Percentiles rank a stretch among this genome's conserved stretches.
Conservation (phyloP, 1,139 yeast species). For the Blastobotrys indianensis region DNA sequence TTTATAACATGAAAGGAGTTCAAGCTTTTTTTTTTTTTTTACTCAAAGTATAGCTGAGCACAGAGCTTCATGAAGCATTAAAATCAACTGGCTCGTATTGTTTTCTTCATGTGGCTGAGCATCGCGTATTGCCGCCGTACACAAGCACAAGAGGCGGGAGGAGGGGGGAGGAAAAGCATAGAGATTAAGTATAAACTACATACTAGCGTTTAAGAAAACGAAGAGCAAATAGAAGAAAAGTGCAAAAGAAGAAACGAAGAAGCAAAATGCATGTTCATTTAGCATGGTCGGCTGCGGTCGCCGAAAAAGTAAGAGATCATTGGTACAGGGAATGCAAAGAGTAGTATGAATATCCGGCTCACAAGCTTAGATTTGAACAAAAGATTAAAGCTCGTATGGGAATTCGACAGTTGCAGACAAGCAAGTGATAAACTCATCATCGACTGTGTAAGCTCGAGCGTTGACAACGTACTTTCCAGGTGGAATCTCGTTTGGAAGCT, state of each 20-base stretch:
- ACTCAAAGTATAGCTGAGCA: no score
- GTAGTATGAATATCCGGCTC: no score
- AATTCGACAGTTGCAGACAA: slow-evolving; percentile 64
- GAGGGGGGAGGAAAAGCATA: no score
- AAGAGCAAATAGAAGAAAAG: background rate
- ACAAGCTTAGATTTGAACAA: no score
- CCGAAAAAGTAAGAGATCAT: background rate
- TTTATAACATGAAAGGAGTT: background rate
- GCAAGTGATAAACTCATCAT: slow-evolving; percentile 78
- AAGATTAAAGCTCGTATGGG: slow-evolving; percentile 16
- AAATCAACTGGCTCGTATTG: no score
- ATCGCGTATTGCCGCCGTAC: no score
- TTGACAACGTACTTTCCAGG: slow-evolving; percentile 84
- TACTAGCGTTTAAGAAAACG: background rate
- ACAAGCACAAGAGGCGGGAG: no score
- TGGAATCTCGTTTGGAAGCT: slow-evolving; percentile 88
- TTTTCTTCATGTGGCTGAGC: no score
- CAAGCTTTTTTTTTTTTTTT: background rate
- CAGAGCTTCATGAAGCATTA: no score
- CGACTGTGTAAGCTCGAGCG: slow-evolving; percentile 84
- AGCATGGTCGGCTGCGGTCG: no score
- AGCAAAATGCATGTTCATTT: background rate
- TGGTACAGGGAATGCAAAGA: no score
- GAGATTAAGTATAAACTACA: background rate
- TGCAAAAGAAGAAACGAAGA: background rate